phyloP scores from a whole-genome alignment of 257 asterid genomes.

The Solanum corneliomulleri region DNA sequence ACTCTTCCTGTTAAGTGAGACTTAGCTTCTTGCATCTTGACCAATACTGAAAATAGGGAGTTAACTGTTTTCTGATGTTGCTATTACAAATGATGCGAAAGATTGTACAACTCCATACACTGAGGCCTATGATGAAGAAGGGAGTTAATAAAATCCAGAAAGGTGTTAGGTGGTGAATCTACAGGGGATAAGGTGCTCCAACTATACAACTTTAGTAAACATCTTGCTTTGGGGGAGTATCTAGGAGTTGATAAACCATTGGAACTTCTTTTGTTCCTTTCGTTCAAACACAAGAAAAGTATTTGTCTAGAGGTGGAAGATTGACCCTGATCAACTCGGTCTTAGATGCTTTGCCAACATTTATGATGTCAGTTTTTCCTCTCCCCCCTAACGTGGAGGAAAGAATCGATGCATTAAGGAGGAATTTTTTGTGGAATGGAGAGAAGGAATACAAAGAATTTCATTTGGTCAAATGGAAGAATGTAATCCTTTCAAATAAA shows the following conservation, averaged over 20 bases:
- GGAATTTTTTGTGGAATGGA: no score
- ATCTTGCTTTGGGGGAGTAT: background rate
- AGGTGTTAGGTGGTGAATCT: background rate
- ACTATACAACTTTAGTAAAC: background rate
- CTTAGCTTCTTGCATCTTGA: background rate
- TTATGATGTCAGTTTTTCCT: no score
- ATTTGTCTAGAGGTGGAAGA: no score
- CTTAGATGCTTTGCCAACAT: no score
- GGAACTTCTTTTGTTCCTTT: background rate
- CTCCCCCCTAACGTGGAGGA: no score
- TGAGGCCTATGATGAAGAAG: background rate
- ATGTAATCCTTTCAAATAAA: no score
- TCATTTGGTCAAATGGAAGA: no score
- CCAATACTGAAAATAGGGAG: background rate
- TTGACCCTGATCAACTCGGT: no score
- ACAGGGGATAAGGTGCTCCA: background rate
- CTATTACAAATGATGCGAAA: background rate
- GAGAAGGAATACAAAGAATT: no score
- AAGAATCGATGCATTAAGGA: no score
- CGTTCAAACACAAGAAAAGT: background rate
- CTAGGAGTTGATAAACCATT: background rate
- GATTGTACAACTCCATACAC: background rate
- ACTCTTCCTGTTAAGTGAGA: background rate
- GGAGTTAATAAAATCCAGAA: background rate
- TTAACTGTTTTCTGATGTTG: background rate